Percentiles rank a stretch among this genome's conserved stretches.
These are phyloP conservation scores for Fusarium pininemorale DNA, from an alignment of 2,329 filamentous ascomycete species.

Conservation along the genomic window DNA sequence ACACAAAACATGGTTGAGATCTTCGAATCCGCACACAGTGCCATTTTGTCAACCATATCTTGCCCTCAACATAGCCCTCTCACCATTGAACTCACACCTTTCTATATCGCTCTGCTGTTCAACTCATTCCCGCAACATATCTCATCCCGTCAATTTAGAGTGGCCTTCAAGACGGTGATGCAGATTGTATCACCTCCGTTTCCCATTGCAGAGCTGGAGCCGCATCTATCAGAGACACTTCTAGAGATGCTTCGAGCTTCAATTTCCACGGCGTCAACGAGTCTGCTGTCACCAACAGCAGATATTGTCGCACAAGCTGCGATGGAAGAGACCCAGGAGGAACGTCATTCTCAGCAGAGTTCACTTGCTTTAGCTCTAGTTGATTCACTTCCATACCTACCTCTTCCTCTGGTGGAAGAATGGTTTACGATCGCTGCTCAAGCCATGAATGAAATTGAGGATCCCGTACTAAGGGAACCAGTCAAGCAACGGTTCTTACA, in stretches of 20 bases:
- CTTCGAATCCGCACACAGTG: conserved; percentile 90
- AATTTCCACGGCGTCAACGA: conserved; percentile 61
- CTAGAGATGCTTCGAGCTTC: conserved; percentile 79
- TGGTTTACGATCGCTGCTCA: conserved; percentile 80
- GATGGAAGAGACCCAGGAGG: conserved; percentile 37
- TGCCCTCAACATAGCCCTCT: conserved; percentile 79
- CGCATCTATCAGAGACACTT: conserved; percentile 80
- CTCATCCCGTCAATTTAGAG: conserved; percentile 84
- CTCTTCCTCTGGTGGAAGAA: conserved; percentile 75
- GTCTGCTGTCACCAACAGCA: conserved; percentile 52
- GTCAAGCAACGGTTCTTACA: conserved; percentile 82
- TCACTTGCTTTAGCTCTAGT: conserved; percentile 80
- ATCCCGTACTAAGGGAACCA: conserved; percentile 67
- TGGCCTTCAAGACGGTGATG: conserved; percentile 87
- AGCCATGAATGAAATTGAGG: conserved; percentile 70
- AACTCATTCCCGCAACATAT: conserved; percentile 81
- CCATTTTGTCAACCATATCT: conserved; percentile 81
- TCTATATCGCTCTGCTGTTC: conserved; percentile 85
- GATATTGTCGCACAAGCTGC: conserved; percentile 48
- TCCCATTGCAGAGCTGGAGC: conserved; percentile 75
- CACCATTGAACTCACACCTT: conserved; percentile 76
- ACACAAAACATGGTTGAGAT: conserved; percentile 63
- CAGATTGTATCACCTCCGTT: conserved; percentile 84
- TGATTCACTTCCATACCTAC: conserved; percentile 79
- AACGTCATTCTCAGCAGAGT: conserved; percentile 77